Evolutionary conservation across 495 filamentous ascomycete genomes (phyloP).

Genomic region (Podospora conica): DNA sequence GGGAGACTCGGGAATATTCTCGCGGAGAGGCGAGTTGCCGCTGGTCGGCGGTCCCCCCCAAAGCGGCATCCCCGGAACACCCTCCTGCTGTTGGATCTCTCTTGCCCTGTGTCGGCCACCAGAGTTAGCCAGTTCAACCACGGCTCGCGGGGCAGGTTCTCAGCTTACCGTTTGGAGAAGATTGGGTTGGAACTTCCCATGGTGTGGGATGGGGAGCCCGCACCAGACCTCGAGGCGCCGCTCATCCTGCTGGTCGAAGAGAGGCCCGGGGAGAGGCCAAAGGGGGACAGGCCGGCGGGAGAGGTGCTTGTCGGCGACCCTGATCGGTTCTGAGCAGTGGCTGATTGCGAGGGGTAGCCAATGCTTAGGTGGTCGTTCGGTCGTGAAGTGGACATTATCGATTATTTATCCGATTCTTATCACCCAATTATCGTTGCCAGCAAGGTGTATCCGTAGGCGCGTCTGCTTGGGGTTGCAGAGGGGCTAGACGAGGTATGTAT

Average conservation of each 20-base stretch:
- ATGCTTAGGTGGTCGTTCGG: conserved; percentile 64
- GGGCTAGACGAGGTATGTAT: too few relatives aligned
- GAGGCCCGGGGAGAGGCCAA: conserved; percentile 60
- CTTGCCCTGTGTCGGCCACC: conserved; percentile 55
- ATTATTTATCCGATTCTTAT: conserved; percentile 55
- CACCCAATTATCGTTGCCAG: conserved; percentile 18
- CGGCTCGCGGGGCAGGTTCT: neutral
- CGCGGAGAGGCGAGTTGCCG: conserved; percentile 88
- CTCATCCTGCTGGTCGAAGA: conserved; percentile 62
- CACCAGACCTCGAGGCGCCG: conserved; percentile 72
- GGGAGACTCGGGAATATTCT: conserved; percentile 96
- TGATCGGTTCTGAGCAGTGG: conserved; percentile 62
- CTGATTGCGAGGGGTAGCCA: conserved; percentile 59
- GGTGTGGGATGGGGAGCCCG: conserved; percentile 96
- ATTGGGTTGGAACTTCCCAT: conserved; percentile 60
- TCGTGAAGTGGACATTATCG: conserved; percentile 92
- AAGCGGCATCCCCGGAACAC: conserved; percentile 58
- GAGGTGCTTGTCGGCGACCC: conserved; percentile 84
- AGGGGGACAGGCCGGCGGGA: conserved; percentile 70
- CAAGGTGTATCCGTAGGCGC: conserved; percentile 8
- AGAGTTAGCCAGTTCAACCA: conserved; percentile 10
- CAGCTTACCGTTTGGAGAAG: conserved; percentile 84
- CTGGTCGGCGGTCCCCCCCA: conserved; percentile 92
- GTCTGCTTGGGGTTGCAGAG: neutral
- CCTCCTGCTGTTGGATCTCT: conserved; percentile 97